Conservation (phyloP, 345 rosid genomes). For the Camelina sativa region DNA sequence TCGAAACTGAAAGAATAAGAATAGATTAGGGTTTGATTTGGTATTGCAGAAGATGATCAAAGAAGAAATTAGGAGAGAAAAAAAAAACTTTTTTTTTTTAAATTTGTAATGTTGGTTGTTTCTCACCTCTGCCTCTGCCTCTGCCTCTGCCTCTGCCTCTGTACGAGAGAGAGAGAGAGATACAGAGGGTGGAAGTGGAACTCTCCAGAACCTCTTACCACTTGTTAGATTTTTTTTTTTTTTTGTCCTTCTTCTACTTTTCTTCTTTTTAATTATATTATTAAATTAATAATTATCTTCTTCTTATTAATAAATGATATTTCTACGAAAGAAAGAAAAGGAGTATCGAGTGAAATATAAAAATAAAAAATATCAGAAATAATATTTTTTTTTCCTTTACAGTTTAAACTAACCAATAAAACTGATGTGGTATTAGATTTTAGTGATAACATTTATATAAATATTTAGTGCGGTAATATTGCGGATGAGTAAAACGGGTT, state of each 20-base stretch:
- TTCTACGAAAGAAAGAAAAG: not conserved
- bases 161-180: too few relatives aligned
- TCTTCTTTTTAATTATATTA: not conserved
- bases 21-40: not conserved
- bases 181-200: constrained; percentile 22
- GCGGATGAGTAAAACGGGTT: too few relatives aligned
- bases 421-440: too few relatives aligned
- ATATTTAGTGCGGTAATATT: too few relatives aligned
- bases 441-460: too few relatives aligned
- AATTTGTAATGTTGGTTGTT: not conserved
- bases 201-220: constrained; percentile 45
- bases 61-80: constrained; percentile 12
- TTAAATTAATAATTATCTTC: not conserved
- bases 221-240: constrained; percentile 30
- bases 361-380: too few relatives aligned
- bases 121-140: not conserved
- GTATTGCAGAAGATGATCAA: not conserved
- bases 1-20: not conserved
- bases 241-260: not conserved
- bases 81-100: not conserved
- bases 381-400: too few relatives aligned
- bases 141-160: too few relatives aligned
- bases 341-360: too few relatives aligned
- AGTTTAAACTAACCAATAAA: too few relatives aligned
- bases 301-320: too few relatives aligned